Evolutionary conservation across 2,329 filamentous ascomycete species (phyloP), one percentile per base, ranked within the genome.

Genomic region (Alternaria metachromatica): DNA sequence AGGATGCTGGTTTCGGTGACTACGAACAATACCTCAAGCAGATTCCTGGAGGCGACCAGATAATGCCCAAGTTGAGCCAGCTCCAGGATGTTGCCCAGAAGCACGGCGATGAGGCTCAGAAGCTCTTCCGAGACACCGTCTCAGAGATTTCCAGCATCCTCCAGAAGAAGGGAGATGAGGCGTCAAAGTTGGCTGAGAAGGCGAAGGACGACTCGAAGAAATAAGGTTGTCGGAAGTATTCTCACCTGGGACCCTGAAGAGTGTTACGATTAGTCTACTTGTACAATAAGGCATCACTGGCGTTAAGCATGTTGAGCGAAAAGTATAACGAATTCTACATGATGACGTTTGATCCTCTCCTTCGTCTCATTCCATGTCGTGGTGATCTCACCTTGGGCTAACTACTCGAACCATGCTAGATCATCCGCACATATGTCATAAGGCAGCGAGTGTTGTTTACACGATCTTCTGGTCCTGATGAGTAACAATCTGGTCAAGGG

Each of bases 81-180:
- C 78, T 94, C 58, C 84, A 87, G 68, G 84, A 91, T 66, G 83
- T 90, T 13, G 89, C 88, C 0, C 83, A 90, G 71, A 88, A 92
- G 81, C 88, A 92, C 76, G 88, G 87, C 54, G 84, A 88, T 6
- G 89, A 93, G 77, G 90, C 90, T 3, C 87, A 93, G 82, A 86
- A 88, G 78, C 82, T 93, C 41, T 78, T 92, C 55, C 88, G 89
- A 80, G 89, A 91, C 75, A 90, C 79, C 5, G 69, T 80, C 8
- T 68, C 66, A 4, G 77, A 80, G 70, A 78, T 80, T 44, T 72
- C 70, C 5, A 73, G 78, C 41, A 64, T 80, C 10, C 62, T 80
- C 49, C 76, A 75, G 69, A 78, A 77, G 73, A 76, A 72, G 65
- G 68, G 76, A 15, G 72, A 75, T 20, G 73, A 78, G 67, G 77